A percentile compares a stretch with the other conserved stretches of the same genome.
phyloP scores from a whole-genome alignment of 1,139 yeast species.

The Pichia norvegensis region DNA sequence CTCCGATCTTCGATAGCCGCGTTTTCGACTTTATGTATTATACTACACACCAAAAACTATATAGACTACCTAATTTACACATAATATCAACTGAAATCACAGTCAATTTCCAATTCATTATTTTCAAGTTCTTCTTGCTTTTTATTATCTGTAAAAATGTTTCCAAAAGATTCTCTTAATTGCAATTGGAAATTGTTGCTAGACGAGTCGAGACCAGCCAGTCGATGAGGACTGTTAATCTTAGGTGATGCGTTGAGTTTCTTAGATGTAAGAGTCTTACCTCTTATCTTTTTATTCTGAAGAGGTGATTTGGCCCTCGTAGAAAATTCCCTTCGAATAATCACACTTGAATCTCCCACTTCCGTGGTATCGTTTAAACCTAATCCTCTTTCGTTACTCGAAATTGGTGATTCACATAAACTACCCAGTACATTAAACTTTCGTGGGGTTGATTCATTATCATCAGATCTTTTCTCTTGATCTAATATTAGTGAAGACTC shows the following conservation, averaged over 20 bases:
- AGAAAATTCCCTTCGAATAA: slow-evolving; percentile 1
- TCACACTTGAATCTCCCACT: slow-evolving; percentile 8
- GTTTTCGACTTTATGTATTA: no score
- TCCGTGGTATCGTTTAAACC: slow-evolving; percentile 2
- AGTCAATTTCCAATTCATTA: not conserved
- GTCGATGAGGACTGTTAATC: slow-evolving; percentile 17
- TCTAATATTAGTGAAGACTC: slow-evolving; percentile 13
- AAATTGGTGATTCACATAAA: slow-evolving; percentile 3
- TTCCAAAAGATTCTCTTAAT: slow-evolving; percentile 5
- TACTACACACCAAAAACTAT: no score
- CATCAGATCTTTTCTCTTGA: slow-evolving; percentile 1
- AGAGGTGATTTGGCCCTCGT: not conserved
- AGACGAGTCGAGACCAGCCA: slow-evolving; percentile 15
- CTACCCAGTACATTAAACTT: not conserved
- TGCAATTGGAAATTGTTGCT: slow-evolving; percentile 9
- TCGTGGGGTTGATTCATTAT: slow-evolving; percentile 12
- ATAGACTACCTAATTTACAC: no score
- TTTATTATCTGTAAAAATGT: not conserved
- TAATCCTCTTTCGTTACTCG: not conserved
- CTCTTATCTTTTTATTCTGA: not conserved
- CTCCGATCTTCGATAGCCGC: no score
- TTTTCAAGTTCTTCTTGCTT: not conserved
- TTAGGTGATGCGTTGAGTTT: slow-evolving; percentile 16
- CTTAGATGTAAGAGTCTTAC: slow-evolving; percentile 10
- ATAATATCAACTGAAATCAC: not conserved